A percentile compares a stretch with the other conserved stretches of the same genome.
These are phyloP conservation scores for Staphylotrichum tortipilum DNA, from an alignment of 495 filamentous ascomycete species.

Conservation along the genomic window DNA sequence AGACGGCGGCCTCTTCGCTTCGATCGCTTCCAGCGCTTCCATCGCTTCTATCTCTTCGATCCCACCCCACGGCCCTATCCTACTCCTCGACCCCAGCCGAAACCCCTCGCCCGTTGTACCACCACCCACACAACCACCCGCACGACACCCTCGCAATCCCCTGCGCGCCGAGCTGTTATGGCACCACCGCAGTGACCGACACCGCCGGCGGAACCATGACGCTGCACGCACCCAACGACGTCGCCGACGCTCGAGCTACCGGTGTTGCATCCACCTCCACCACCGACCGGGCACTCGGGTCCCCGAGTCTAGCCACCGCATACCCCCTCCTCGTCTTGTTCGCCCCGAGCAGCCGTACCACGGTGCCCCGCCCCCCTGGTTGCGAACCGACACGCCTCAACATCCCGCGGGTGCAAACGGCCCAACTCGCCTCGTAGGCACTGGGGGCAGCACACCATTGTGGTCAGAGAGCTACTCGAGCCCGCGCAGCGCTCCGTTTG, in stretches of 20 bases:
- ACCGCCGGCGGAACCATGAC: slow-evolving; percentile 38
- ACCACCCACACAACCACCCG: no score
- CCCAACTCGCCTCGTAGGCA: background rate
- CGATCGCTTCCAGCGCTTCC: no score
- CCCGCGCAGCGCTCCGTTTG: background rate
- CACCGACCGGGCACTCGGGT: slow-evolving; percentile 1
- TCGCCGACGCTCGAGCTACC: slow-evolving; percentile 22
- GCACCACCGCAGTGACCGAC: slow-evolving; percentile 18
- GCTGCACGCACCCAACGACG: slow-evolving; percentile 31
- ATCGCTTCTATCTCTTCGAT: slow-evolving; percentile 4
- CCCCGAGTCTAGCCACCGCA: background rate
- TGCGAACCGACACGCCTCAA: slow-evolving; percentile 9
- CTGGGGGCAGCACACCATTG: background rate
- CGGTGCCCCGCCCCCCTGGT: slow-evolving; percentile 9
- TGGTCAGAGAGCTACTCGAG: background rate
- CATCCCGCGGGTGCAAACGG: background rate
- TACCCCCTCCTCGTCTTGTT: slow-evolving; percentile 20
- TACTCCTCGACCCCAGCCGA: background rate
- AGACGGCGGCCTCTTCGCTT: no score
- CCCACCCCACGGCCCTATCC: background rate
- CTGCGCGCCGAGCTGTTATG: slow-evolving; percentile 16
- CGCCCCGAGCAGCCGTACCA: slow-evolving; percentile 13
- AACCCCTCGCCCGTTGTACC: slow-evolving; percentile 1
- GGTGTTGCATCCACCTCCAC: slow-evolving; percentile 11
- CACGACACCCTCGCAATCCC: slow-evolving; percentile 3